Percentiles rank a stretch among this genome's conserved stretches.
Evolutionary conservation across 2,329 filamentous ascomycete species (phyloP).

Genomic region (Myriangium duriaei): DNA sequence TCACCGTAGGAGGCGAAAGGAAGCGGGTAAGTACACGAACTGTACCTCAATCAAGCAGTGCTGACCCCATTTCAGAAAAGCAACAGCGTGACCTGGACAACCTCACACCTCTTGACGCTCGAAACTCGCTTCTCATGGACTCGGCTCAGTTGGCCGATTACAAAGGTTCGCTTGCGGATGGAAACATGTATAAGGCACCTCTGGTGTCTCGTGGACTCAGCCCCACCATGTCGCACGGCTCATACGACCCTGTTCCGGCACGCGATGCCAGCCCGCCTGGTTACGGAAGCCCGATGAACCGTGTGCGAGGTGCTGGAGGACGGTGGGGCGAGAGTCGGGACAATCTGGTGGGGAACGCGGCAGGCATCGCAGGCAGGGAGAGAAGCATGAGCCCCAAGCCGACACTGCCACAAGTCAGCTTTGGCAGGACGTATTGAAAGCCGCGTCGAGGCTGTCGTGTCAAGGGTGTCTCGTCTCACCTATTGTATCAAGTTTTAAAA

Average conservation of each 20-base stretch:
- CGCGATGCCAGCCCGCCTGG: constrained; percentile 13
- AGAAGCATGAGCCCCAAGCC: constrained; percentile 17
- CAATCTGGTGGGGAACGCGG: constrained; percentile 20
- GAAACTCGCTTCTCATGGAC: constrained; percentile 72
- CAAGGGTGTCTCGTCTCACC: too few relatives aligned
- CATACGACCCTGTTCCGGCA: constrained; percentile 20
- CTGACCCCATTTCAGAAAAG: constrained; percentile 50
- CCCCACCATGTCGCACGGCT: constrained; percentile 15
- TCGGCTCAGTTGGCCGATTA: constrained; percentile 32
- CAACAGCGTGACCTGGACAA: constrained; percentile 63
- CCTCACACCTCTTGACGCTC: constrained; percentile 74
- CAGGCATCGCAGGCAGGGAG: constrained; percentile 21
- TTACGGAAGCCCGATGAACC: constrained; percentile 3
- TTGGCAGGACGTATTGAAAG: constrained; percentile 12
- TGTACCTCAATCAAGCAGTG: constrained; percentile 7
- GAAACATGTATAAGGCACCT: constrained; percentile 19
- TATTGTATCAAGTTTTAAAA: background rate
- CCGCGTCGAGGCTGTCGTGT: background rate
- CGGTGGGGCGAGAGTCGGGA: constrained; percentile 18
- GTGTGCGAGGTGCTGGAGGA: constrained; percentile 8
- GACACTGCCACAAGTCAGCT: constrained; percentile 19
- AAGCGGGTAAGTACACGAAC: constrained; percentile 73
- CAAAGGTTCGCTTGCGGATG: constrained; percentile 20
- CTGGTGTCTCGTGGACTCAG: constrained; percentile 18
- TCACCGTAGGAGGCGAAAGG: constrained; percentile 76